Evolutionary conservation across 2,329 filamentous ascomycete genomes (phyloP), one percentile per base, ranked within the genome.

Genomic region (Neopestalotiopsis rosae): DNA sequence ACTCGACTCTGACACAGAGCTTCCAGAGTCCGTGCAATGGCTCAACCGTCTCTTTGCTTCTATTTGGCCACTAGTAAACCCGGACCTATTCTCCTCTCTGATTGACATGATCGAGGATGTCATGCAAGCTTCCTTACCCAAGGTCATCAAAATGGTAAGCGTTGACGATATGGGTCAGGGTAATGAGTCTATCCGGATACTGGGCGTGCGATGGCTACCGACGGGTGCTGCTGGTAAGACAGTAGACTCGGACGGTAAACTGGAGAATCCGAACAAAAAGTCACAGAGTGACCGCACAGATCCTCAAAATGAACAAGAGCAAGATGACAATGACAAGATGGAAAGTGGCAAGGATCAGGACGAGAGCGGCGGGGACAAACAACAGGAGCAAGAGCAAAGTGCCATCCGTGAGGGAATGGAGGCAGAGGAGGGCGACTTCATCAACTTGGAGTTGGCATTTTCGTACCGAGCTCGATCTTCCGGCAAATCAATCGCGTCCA

Each of bases 101-200:
- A 87, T 89, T 0, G 92, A 94, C 74, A 92, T 88, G 34, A 85
- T 94, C 4, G 92, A 94, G 79, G 92, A 94, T 76, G 90, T 94
- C 62, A 94, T 94, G 92, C 92, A 94, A 80, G 91, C 92, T 2
- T 92, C 90, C 9, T 80, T 94, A 20, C 91, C 92, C 0, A 89
- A 86, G 68, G 78, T 92, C 45, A 85, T 94, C 40, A 88, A 91
- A 62, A 93, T 93, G 91, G 90, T 94, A 58, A 91, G 90, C 66
- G 88, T 94, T 7, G 91, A 94, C 63, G 92, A 94, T 71, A 87
- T 94, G 69, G 92, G 91, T 0, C 92, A 94, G 78, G 92, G 92
- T 7, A 93, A 88, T 69, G 91, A 94, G 74, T 85, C 90, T 0
- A 75, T 94, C 49, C 87, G 91, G 1, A 91, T 94, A 68, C 84